Base-by-base conservation (phyloP, 2,329 filamentous ascomycete genomes). In the Aspergillus sp. region DNA sequence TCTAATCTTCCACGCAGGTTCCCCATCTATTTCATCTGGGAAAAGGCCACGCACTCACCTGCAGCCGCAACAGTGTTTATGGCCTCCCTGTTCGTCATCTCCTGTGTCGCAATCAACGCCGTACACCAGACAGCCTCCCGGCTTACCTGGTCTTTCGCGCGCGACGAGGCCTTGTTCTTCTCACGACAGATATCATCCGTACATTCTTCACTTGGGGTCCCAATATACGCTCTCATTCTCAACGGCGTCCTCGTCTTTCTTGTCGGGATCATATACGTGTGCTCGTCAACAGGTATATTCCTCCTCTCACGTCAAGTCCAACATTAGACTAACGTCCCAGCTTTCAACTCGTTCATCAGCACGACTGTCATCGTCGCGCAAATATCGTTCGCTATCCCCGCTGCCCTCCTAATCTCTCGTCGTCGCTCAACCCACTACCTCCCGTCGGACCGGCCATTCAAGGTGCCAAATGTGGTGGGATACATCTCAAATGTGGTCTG, bases 101-200 rank as follows among this genome's bases (percentile, higher is more conserved):
- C 62, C 43, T 60, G 56, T 33, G 41, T 66, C 7, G 65, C 65
- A n/a, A 54, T 67, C 3, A 66, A 60, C 17, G 65, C 64, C 33
- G 64, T 67, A 1, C 64, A 67, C 43, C 65, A 67, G 24, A 71
- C 70, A 7, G 62, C 69, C 37, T 71, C 69, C 17, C 65, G 70
- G 52, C 64, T 71, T 53, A 69, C 68, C 27, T 72, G 69, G 70
- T 71, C 69, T 6, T 71, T 72, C n/a, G 68, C 70, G 2, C 68
- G 70, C 27, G 70, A 72, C 53, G 59, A 69, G 19, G 70, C 67
- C 39, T 59, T 71, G n/a, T 68, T 70, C 48, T 67, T 66, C 49
- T 72, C 69, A 21, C 62, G 52, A 14, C 52, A 55, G 6, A 39
- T 67, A 3, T 43, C 58, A 0, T 24, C 35, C 27, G 53, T 67